A percentile compares a stretch with the other conserved stretches of the same genome.
phyloP scores from a whole-genome alignment of 331 rosid genomes.

The Quercus phellos region DNA sequence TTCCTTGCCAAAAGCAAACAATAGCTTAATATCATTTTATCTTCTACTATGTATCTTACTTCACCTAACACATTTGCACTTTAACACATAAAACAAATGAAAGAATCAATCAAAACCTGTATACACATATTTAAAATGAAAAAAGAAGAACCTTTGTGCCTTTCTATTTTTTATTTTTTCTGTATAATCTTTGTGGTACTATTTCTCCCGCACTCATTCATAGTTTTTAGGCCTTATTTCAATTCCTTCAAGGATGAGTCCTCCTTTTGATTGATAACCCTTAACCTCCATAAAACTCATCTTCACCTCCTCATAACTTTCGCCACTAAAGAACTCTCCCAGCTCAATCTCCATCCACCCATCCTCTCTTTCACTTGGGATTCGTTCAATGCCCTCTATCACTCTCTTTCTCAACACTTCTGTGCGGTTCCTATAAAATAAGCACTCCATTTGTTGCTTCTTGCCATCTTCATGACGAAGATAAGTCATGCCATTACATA shows the following conservation, averaged over 20 bases:
- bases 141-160: neutral
- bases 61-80: too few species aligned
- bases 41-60: too few species aligned
- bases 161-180: too few species aligned
- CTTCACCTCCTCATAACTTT: constrained; percentile 36
- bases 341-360: constrained; percentile 75
- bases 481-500: constrained; percentile 22
- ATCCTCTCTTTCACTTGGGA: constrained; percentile 30
- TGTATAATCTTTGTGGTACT: neutral
- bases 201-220: neutral
- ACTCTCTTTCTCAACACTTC: constrained; percentile 5
- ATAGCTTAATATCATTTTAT: too few species aligned
- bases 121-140: neutral
- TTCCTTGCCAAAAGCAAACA: too few species aligned
- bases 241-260: constrained; percentile 58
- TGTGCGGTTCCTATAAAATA: constrained; percentile 28
- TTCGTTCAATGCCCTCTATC: neutral
- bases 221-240: constrained; percentile 44
- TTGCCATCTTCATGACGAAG: constrained; percentile 18
- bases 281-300: constrained; percentile 45
- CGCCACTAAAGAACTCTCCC: constrained; percentile 44
- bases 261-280: constrained; percentile 53
- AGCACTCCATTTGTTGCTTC: constrained; percentile 25
- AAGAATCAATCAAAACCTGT: neutral
- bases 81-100: too few species aligned